These are phyloP conservation scores for Penicillium paradoxum DNA, from an alignment of 495 filamentous ascomycete species.

Conservation along the genomic window DNA sequence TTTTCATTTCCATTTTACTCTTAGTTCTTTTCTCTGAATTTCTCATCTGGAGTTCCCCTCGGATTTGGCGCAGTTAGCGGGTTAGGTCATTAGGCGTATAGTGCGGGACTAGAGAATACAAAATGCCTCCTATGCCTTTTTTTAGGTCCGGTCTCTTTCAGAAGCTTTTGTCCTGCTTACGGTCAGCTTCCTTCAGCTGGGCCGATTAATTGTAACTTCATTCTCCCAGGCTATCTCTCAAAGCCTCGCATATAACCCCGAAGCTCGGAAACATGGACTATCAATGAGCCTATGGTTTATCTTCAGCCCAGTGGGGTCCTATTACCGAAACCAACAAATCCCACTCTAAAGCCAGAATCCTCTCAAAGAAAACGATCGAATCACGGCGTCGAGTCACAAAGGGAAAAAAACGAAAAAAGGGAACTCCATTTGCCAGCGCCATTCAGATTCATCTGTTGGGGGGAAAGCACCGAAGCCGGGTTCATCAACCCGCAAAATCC, in stretches of 20 bases:
- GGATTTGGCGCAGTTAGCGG: not conserved
- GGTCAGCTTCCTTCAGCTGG: constrained; percentile 7
- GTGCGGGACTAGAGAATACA: not conserved
- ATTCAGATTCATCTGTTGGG: not conserved
- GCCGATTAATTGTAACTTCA: too few species aligned
- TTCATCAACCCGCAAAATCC: constrained; percentile 40
- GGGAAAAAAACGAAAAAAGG: not conserved
- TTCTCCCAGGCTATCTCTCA: not conserved
- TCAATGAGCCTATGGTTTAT: not conserved
- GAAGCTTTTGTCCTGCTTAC: not conserved
- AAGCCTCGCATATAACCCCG: not conserved
- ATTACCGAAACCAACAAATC: not conserved
- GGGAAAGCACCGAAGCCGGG: constrained; percentile 27
- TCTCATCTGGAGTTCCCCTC: not conserved
- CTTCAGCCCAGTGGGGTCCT: not conserved
- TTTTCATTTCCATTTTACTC: not conserved
- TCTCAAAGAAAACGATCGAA: not conserved
- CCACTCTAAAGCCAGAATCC: constrained; percentile 4
- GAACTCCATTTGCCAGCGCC: too few species aligned
- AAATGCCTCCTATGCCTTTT: not conserved
- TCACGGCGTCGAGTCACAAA: not conserved
- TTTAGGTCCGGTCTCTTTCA: not conserved
- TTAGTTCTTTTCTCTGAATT: constrained; percentile 1
- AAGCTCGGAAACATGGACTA: not conserved
- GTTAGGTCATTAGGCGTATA: not conserved